Evolutionary conservation across 202 grass and related monocot species (phyloP), one percentile per base, ranked within the genome.

Genomic region (Bolboschoenoplectus hybrid): DNA sequence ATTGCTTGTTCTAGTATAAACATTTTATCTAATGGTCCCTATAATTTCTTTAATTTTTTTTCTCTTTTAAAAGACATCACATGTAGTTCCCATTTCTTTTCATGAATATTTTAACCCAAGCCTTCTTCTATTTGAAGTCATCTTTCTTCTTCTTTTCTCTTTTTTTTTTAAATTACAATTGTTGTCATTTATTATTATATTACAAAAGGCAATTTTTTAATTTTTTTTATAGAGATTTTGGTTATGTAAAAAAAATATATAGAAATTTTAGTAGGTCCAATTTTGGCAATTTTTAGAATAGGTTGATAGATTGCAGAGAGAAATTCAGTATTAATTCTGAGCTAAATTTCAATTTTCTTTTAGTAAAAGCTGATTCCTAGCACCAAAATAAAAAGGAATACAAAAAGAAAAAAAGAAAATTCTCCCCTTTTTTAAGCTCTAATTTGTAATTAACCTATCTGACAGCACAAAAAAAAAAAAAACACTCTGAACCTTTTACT

Each of bases 1-100:
- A 9, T 55, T 53, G 10, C 46, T 76, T 5, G 20, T 52, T 76
- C 47, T 76, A 55, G 6, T 36, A 75, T 76, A 76, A 76, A 76
- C 3, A 35, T 53, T 0, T 75, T 9, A 52, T 52, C 3, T 50
- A 51, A 51, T 55, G 73, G 71, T 13, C 71, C 71, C 35, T 4
- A 8, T 32, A 66, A 34, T 38, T 66, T n/a, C 16, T 10, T 46
- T 71, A 11, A 4, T 11, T 73, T 45, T 20, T 11, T 47, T 73
- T 32, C 35, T 61, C 32, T 67, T 67, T 67, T 61, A 61, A 14
- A 72, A 49, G 7, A 14, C 3, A 73, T 49, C 43, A 20, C 43
- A 73, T 73, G 17, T 47, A 73, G 44, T 46, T 73, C 44, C 69
- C 44, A 47, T 6, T 47, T 73, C 41, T 73, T 47, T 40, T 61